Base-by-base conservation (phyloP, 768 basidiomycete species). In the Tricholoma furcatifolium region DNA sequence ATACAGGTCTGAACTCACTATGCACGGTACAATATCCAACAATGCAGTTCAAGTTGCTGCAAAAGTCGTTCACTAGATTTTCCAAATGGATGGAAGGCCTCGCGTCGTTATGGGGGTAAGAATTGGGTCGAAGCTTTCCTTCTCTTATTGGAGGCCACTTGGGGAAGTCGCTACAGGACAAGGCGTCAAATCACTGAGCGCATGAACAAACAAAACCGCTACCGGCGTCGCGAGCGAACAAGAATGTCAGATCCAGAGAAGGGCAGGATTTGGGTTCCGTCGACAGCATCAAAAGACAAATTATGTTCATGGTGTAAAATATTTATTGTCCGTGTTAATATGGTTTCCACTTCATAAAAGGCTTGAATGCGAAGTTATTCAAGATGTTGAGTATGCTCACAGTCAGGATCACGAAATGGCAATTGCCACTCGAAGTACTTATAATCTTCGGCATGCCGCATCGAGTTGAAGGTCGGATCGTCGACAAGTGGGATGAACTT, bases 401-500 rank as follows among this genome's bases (percentile, higher is more conserved):
- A 59, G 43, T 75, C 74, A 0, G 74, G 69, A 53, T 74, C 72
- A 6, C 59, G 44, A 1, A 53, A 36, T 2, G 47, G 23, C 12
- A 42, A 55, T 56, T 82, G 75, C 87, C 88, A 89, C 0, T 75
- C 74, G 47, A 82, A 70, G 2, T 62, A 61, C 8, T 60, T 62
- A 62, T 85, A 78, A 4, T 77, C 70, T 12, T 60, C 47, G 2
- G 67, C 59, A 56, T 86, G 78, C 14, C 46, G 59, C 2, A 41
- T 27, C 31, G 64, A 67, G 45, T 80, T 58, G 56, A 89, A 90
- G 0, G 43, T 59, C 2, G 75, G 73, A 40, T 88, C 86, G 59
- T 89, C 85, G 0, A 79, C 72, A 47, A 80, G 81, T 2, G 86
- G 85, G 6, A 87, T 65, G 62, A 87, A 89, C 2, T 74, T 71